Conservation (phyloP, 441 rosid species). For the Brassica balearica region DNA sequence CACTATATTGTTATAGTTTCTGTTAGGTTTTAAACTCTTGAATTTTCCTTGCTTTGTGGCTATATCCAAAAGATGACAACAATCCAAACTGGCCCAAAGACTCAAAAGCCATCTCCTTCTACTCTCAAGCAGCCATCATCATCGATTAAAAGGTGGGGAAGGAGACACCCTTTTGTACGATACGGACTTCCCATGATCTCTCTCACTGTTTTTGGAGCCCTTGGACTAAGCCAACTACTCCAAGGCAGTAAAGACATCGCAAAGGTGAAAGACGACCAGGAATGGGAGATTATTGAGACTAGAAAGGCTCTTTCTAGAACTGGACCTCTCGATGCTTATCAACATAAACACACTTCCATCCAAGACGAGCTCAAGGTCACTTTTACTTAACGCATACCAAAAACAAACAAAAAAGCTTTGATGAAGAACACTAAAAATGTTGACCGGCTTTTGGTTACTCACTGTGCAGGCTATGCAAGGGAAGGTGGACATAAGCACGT, state of each 20-base stretch:
- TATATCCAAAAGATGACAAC: conserved; percentile 49
- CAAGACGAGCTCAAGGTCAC: conserved; percentile 76
- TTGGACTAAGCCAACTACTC: conserved; percentile 86
- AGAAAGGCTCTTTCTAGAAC: conserved; percentile 78
- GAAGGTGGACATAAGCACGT: not conserved
- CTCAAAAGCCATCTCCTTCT: conserved; percentile 38
- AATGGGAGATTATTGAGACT: conserved; percentile 89
- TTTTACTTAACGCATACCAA: not conserved
- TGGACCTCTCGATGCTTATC: conserved; percentile 76
- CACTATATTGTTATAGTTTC: no score
- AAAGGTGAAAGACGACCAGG: conserved; percentile 84
- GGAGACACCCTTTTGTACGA: conserved; percentile 80
- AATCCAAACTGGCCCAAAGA: conserved; percentile 39
- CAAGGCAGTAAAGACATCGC: conserved; percentile 96
- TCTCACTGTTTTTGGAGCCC: conserved; percentile 78
- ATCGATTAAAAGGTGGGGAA: conserved; percentile 83
- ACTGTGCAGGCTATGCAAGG: conserved; percentile 63
- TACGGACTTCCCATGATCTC: conserved; percentile 97
- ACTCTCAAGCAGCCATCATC: conserved; percentile 44
- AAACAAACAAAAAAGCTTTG: not conserved
- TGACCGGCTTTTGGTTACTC: conserved; percentile 1
- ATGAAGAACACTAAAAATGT: not conserved
- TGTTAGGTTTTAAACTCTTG: not conserved
- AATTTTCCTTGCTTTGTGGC: conserved; percentile 3
- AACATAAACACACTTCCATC: conserved; percentile 74